Evolutionary conservation across 2,329 filamentous ascomycete species (phyloP).

Genomic region (Aureobasidium leucospermi): DNA sequence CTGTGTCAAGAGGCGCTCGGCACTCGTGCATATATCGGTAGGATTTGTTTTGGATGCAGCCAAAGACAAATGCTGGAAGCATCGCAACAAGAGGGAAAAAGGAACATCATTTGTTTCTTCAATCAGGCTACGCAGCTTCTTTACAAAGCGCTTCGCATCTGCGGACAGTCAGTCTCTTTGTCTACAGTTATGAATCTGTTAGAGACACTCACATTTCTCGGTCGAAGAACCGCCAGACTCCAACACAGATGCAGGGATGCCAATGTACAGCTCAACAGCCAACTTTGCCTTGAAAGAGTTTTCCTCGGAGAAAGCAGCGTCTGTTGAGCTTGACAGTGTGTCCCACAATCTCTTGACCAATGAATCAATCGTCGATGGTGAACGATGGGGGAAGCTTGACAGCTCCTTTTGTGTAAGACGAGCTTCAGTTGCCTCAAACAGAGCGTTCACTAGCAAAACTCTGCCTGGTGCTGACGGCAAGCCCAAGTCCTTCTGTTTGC

Average conservation of each 20-base stretch:
- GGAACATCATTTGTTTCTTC: background rate
- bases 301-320: background rate
- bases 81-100: background rate
- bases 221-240: conserved; percentile 3
- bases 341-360: conserved; percentile 4
- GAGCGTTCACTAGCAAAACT: background rate
- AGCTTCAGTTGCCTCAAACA: background rate
- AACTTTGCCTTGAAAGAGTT: background rate
- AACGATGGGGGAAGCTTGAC: conserved; percentile 6
- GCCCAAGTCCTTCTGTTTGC: background rate
- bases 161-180: background rate
- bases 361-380: background rate
- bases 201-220: background rate
- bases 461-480: background rate
- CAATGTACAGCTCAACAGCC: background rate
- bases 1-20: background rate
- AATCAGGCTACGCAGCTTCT: background rate
- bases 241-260: background rate
- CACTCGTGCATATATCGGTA: background rate
- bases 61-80: conserved; percentile 8
- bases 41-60: background rate
- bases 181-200: background rate
- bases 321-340: background rate
- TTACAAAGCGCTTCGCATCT: conserved; percentile 8
- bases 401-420: background rate